These are phyloP conservation scores for Aphanomyces euteiches DNA, from an alignment of 352 stramenopile genomes.

Conservation along the genomic window DNA sequence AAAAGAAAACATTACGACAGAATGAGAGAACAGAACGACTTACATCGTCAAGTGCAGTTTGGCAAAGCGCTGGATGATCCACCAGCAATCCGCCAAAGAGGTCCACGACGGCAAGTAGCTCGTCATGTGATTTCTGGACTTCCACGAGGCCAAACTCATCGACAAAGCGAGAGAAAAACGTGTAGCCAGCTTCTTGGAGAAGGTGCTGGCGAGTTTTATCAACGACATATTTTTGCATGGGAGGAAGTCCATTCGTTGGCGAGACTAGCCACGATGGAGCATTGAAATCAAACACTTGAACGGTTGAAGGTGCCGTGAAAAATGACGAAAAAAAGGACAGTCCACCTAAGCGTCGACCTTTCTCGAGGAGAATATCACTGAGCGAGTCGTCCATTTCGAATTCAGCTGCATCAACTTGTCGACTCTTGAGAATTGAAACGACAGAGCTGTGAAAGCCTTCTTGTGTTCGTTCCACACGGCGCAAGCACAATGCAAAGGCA, in stretches of 20 bases:
- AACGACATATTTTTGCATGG: not conserved
- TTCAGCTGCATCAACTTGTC: slow-evolving; percentile 7
- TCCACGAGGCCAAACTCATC: slow-evolving; percentile 26
- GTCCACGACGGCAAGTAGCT: slow-evolving; percentile 16
- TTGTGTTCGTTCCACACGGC: slow-evolving; percentile 17
- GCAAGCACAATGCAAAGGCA: slow-evolving; percentile 20
- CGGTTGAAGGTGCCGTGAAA: not conserved
- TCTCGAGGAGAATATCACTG: slow-evolving; percentile 18
- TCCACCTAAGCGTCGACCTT: slow-evolving; percentile 22
- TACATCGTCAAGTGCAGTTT: not conserved
- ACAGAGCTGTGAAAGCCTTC: slow-evolving; percentile 7
- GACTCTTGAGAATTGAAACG: slow-evolving; percentile 16
- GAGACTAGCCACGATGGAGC: slow-evolving; percentile 2
- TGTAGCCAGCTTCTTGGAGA: slow-evolving; percentile 15
- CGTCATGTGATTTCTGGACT: not conserved
- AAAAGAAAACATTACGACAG: not conserved
- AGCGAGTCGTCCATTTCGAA: slow-evolving; percentile 30
- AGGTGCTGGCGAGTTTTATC: not conserved
- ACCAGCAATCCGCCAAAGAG: slow-evolving; percentile 4
- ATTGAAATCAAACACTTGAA: not conserved
- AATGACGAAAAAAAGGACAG: slow-evolving; percentile 12
- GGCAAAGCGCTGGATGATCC: not conserved
- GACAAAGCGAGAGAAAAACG: slow-evolving; percentile 24
- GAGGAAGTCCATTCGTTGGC: not conserved
- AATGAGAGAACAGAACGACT: not conserved